Evolutionary conservation across 2,329 filamentous ascomycete species (phyloP).

Genomic region (Paecilomyces formosus): DNA sequence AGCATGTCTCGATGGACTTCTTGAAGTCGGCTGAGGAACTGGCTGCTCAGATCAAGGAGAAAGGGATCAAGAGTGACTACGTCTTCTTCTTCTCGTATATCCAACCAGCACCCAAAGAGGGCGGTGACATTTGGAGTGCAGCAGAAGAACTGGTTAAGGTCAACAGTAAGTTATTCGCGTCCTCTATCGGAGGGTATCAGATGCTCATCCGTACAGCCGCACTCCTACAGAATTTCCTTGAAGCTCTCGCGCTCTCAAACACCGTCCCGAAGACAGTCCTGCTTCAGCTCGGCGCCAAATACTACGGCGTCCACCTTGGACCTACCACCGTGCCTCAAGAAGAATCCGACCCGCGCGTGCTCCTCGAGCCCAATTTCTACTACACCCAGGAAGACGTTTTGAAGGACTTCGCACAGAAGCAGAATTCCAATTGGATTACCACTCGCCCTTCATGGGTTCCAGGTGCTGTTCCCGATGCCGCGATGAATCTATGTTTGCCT

Average conservation of each 20-base stretch:
- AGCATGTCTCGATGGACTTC: slow-evolving; percentile 36
- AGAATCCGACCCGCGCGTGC: slow-evolving; percentile 39
- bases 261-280: slow-evolving; percentile 42
- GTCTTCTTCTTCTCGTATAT: slow-evolving; percentile 51
- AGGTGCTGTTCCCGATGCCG: slow-evolving; percentile 42
- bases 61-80: slow-evolving; percentile 30
- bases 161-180: slow-evolving; percentile 26
- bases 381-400: slow-evolving; percentile 48
- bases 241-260: slow-evolving; percentile 32
- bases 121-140: slow-evolving; percentile 41
- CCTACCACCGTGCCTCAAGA: slow-evolving; percentile 36
- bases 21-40: slow-evolving; percentile 21
- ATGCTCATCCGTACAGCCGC: slow-evolving; percentile 5
- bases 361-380: slow-evolving; percentile 48
- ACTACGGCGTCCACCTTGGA: slow-evolving; percentile 46
- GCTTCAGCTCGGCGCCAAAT: slow-evolving; percentile 47
- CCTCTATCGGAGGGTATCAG: background rate
- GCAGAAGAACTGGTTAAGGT: slow-evolving; percentile 44
- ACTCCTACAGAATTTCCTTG: slow-evolving; percentile 43
- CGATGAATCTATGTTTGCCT: slow-evolving; percentile 44
- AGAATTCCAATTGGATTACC: slow-evolving; percentile 38
- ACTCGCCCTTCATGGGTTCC: slow-evolving; percentile 43
- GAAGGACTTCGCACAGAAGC: slow-evolving; percentile 32
- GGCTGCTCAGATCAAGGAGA: slow-evolving; percentile 15
- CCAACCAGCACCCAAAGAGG: slow-evolving; percentile 42